Percentiles rank a stretch among this genome's conserved stretches.
These are phyloP conservation scores for Forsythia suspensa DNA, from an alignment of 257 asterid genomes.

Conservation along the genomic window DNA sequence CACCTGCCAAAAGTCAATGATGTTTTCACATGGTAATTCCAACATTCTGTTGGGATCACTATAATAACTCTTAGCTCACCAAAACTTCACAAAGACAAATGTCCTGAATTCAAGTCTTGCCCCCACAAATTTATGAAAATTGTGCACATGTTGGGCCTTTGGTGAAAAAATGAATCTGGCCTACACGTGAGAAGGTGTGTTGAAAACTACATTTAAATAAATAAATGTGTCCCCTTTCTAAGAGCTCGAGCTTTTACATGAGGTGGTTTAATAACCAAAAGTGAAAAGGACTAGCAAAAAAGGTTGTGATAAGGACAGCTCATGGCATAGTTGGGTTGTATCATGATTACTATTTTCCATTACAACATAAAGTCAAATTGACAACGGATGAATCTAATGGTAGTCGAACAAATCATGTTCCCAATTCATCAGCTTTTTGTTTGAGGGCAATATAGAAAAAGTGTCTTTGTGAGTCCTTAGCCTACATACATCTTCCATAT, in stretches of 20 bases:
- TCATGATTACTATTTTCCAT: conserved; percentile 21
- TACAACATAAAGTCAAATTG: conserved; percentile 6
- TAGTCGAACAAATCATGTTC: conserved; percentile 8
- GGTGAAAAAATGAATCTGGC: not conserved
- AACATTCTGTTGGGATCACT: conserved; percentile 1
- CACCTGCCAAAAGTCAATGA: not conserved
- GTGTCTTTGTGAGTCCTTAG: not conserved
- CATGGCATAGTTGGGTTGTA: conserved; percentile 6
- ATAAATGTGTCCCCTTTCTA: not conserved
- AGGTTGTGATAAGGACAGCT: conserved; percentile 25
- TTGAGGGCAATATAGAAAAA: not conserved
- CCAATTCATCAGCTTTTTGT: not conserved
- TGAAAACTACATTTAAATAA: not conserved
- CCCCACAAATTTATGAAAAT: not conserved
- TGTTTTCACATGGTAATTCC: conserved; percentile 3
- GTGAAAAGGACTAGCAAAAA: conserved; percentile 1
- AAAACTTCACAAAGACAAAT: not conserved
- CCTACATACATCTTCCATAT: not conserved
- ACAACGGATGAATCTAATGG: not conserved
- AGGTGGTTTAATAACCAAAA: not conserved
- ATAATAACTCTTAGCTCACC: not conserved
- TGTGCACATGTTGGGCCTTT: not conserved
- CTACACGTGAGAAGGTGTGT: not conserved
- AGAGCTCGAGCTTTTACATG: not conserved
- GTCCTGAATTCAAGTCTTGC: not conserved